Percentiles rank a stretch among this genome's conserved stretches.
phyloP scores from a whole-genome alignment of 768 basidiomycete species.

The Calocybe indica region DNA sequence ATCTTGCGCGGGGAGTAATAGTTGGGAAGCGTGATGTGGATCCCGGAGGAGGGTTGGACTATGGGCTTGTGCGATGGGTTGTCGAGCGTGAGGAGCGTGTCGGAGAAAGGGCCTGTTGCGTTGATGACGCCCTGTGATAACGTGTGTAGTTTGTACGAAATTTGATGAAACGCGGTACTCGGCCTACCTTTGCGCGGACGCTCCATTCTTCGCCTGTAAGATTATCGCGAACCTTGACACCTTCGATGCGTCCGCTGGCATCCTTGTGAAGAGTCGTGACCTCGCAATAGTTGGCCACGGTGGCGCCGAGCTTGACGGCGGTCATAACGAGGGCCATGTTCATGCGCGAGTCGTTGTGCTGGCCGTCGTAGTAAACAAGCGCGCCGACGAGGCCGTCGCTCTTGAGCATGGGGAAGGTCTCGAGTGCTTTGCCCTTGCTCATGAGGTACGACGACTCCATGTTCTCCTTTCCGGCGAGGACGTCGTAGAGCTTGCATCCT shows the following conservation, averaged over 20 bases:
- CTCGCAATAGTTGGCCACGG: conserved; percentile 85
- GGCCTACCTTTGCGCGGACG: conserved; percentile 67
- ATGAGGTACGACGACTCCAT: conserved; percentile 96
- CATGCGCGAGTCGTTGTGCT: conserved; percentile 99
- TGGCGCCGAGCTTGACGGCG: conserved; percentile 87
- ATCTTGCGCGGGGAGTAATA: conserved; percentile 95
- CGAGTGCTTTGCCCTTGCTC: conserved; percentile 89
- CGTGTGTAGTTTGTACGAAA: background rate
- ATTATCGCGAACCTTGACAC: conserved; percentile 73
- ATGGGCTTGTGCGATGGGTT: conserved; percentile 74
- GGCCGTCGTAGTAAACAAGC: conserved; percentile 96
- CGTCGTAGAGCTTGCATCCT: conserved; percentile 94
- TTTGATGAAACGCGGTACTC: conserved; percentile 2
- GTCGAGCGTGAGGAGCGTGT: conserved; percentile 79
- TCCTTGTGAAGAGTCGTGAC: conserved; percentile 76
- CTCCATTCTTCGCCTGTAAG: conserved; percentile 80
- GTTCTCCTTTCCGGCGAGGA: conserved; percentile 93
- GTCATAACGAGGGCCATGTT: conserved; percentile 94
- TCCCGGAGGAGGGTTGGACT: conserved; percentile 87
- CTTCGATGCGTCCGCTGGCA: conserved; percentile 55
- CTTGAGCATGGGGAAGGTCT: conserved; percentile 96
- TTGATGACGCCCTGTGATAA: conserved; percentile 77
- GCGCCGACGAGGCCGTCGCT: conserved; percentile 88
- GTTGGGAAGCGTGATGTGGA: conserved; percentile 94
- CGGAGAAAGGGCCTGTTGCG: conserved; percentile 93